Evolutionary conservation across 1,284 basidiomycete species (phyloP).

Genomic region (Veloboletus limbatus): DNA sequence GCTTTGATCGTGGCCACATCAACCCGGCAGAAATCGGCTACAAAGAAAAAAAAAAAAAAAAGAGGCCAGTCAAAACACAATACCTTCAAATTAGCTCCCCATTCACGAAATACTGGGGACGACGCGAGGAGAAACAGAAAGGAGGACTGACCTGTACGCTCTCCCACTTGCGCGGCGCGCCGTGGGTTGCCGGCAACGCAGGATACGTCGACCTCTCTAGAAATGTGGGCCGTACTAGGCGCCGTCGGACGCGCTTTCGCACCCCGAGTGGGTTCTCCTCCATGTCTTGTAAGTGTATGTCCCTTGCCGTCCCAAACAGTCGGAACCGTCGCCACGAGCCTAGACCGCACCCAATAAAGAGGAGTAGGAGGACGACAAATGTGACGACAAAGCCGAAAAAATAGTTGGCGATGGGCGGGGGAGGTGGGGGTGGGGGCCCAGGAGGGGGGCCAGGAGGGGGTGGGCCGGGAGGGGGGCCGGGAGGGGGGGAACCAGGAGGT

Average conservation of each 20-base stretch:
- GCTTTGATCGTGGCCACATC: conserved; percentile 20
- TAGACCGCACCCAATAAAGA: conserved; percentile 56
- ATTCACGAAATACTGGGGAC: too few relatives aligned
- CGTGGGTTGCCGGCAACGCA: not conserved
- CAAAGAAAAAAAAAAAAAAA: not conserved
- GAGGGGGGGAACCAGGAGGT: not conserved
- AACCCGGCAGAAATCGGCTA: conserved; percentile 22
- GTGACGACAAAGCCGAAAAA: conserved; percentile 65
- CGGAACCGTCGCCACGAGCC: conserved; percentile 45
- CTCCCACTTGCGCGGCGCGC: conserved; percentile 12
- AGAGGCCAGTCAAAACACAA: too few relatives aligned
- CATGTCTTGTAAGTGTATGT: conserved; percentile 20
- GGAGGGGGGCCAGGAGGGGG: not conserved
- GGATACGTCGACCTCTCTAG: conserved; percentile 21
- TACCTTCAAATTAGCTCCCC: too few relatives aligned
- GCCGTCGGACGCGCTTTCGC: conserved; percentile 20
- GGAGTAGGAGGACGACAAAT: conserved; percentile 54
- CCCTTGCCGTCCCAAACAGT: conserved; percentile 20
- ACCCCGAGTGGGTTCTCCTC: conserved; percentile 5
- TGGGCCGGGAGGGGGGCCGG: not conserved
- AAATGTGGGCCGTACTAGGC: conserved; percentile 18
- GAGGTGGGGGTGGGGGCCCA: not conserved
- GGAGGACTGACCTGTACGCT: conserved; percentile 24
- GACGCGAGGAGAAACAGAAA: fast-evolving
- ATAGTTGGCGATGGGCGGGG: conserved; percentile 38